Conservation (phyloP, 169 alveolate species). For the Perkinsus chesapeaki region DNA sequence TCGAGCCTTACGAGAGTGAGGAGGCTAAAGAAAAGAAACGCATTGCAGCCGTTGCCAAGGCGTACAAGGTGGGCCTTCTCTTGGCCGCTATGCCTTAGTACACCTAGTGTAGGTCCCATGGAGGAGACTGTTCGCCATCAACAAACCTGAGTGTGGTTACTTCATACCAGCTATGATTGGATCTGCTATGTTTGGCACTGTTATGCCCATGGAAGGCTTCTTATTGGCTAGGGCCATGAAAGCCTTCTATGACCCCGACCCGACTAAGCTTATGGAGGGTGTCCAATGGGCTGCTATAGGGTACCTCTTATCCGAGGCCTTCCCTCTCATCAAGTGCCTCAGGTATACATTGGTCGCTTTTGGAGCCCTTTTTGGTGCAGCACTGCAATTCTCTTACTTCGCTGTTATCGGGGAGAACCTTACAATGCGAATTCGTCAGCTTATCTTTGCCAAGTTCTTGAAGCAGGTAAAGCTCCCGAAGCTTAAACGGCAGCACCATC, state of each 20-base stretch:
- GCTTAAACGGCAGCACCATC: no score
- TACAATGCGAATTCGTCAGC: background rate
- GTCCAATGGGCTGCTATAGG: background rate
- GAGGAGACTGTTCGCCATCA: background rate
- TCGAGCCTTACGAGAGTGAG: background rate
- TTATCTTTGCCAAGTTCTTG: background rate
- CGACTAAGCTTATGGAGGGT: background rate
- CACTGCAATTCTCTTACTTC: background rate
- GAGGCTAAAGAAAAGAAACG: background rate
- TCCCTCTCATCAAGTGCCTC: background rate
- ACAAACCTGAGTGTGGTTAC: background rate
- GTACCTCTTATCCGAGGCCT: background rate
- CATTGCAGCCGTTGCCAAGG: background rate
- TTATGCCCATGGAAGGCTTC: background rate
- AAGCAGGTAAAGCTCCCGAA: conserved; percentile 34
- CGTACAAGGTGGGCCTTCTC: background rate
- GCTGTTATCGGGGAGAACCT: background rate
- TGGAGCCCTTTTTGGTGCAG: background rate
- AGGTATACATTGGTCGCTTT: background rate
- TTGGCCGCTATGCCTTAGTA: background rate
- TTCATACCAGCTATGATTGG: background rate
- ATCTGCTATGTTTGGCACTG: background rate
- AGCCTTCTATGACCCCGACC: background rate
- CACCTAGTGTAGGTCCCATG: background rate
- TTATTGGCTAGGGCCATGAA: background rate